A percentile compares a stretch with the other conserved stretches of the same genome.
These are phyloP conservation scores for Plasmodium knowlesi DNA, from an alignment of 169 alveolate genomes.

Conservation along the genomic window DNA sequence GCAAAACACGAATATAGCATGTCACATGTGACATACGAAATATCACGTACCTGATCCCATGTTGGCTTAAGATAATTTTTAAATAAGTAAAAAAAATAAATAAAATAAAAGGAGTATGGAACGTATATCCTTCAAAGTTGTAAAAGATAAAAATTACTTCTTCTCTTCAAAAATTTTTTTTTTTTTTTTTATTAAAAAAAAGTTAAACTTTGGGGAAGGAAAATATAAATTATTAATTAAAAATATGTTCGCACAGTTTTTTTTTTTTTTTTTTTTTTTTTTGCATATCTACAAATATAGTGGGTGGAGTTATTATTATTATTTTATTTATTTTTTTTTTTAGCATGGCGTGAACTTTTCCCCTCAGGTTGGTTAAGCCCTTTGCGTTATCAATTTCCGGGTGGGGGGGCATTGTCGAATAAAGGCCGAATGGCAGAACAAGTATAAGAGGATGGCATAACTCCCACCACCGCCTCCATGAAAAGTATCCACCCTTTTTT, in stretches of 20 bases:
- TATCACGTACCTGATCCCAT: slow-evolving; percentile 43
- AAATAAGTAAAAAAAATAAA: not conserved
- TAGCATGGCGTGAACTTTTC: not conserved
- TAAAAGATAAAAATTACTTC: not conserved
- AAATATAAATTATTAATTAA: too few relatives aligned
- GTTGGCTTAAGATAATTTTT: not conserved
- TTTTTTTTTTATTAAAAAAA: too few relatives aligned
- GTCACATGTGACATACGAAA: not conserved
- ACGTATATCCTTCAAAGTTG: not conserved
- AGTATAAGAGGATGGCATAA: not conserved
- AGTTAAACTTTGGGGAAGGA: not conserved
- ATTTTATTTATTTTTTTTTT: too few relatives aligned
- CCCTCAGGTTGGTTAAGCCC: not conserved
- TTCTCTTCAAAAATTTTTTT: too few relatives aligned
- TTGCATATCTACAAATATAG: not conserved
- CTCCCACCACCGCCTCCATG: not conserved
- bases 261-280: too few relatives aligned
- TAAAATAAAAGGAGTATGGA: not conserved
- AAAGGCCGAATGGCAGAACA: not conserved
- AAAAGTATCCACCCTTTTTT: not conserved
- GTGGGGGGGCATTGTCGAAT: not conserved
- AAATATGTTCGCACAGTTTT: not conserved
- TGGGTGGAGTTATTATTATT: not conserved
- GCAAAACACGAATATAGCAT: not conserved
- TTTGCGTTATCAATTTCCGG: not conserved